These are phyloP conservation scores for Lentinula boryana DNA, from an alignment of 768 basidiomycete species.

Conservation along the genomic window DNA sequence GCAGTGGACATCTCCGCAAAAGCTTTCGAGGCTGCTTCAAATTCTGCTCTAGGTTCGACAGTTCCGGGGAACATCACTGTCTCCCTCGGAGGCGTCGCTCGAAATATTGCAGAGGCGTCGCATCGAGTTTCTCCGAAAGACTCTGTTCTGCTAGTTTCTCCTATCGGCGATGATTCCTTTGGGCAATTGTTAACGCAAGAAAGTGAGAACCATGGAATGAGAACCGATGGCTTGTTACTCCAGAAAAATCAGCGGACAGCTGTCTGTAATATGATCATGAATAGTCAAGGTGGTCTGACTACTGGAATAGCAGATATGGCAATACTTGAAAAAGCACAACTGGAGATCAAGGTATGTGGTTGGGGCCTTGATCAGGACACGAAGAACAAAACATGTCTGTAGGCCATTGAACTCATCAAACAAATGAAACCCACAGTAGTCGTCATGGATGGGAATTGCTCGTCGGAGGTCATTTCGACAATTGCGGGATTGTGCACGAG, in stretches of 20 bases:
- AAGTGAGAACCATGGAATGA: constrained; percentile 61
- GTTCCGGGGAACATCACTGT: constrained; percentile 70
- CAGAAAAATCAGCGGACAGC: constrained; percentile 47
- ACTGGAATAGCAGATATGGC: constrained; percentile 94
- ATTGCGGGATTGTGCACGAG: constrained; percentile 48
- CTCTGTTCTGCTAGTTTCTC: constrained; percentile 55
- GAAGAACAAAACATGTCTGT: not conserved
- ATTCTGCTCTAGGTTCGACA: constrained; percentile 58
- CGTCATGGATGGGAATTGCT: constrained; percentile 74
- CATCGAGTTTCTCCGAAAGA: constrained; percentile 47
- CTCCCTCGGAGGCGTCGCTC: constrained; percentile 83
- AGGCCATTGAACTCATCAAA: not conserved
- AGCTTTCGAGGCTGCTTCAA: constrained; percentile 18
- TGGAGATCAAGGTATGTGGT: constrained; percentile 34
- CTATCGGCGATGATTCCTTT: constrained; percentile 73
- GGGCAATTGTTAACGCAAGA: constrained; percentile 61
- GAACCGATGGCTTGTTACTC: constrained; percentile 70
- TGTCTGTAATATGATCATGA: constrained; percentile 83
- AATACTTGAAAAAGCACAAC: constrained; percentile 41
- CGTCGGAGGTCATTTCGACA: constrained; percentile 40
- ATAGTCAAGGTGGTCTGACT: constrained; percentile 60
- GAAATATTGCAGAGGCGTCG: constrained; percentile 93
- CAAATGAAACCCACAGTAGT: constrained; percentile 49
- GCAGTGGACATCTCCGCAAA: constrained; percentile 85
- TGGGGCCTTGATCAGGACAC: constrained; percentile 28